Evolutionary conservation across 2,329 filamentous ascomycete genomes (phyloP).

Genomic region (Cladosporium sp.): DNA sequence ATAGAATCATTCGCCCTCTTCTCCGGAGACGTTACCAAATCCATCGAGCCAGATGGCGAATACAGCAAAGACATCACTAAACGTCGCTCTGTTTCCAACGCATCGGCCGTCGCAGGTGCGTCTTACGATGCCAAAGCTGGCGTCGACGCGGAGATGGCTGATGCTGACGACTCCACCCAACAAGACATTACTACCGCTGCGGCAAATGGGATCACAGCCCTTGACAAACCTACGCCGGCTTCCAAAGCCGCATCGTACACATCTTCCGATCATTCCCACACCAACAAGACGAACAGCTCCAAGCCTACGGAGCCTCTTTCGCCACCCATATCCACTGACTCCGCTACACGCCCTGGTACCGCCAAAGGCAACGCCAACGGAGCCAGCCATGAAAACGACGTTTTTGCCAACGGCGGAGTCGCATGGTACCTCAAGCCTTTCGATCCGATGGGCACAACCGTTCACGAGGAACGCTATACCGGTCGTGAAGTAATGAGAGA

Average conservation of each 20-base stretch:
- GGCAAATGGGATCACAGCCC: slow-evolving; percentile 4
- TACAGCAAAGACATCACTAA: slow-evolving; percentile 36
- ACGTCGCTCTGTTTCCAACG: slow-evolving; percentile 26
- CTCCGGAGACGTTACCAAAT: slow-evolving; percentile 38
- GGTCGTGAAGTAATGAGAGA: slow-evolving; percentile 65
- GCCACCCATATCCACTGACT: slow-evolving; percentile 35
- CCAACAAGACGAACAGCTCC: slow-evolving; percentile 16
- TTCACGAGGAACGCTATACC: slow-evolving; percentile 69
- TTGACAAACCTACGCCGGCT: slow-evolving; percentile 18
- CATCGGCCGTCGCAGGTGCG: slow-evolving; percentile 39
- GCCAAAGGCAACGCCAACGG: slow-evolving; percentile 14
- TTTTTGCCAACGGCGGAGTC: slow-evolving; percentile 64
- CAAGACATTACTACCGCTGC: slow-evolving; percentile 18
- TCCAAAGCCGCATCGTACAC: slow-evolving; percentile 22
- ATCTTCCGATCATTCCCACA: slow-evolving; percentile 17
- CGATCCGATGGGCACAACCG: slow-evolving; percentile 72
- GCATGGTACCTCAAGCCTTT: slow-evolving; percentile 85
- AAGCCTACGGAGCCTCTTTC: slow-evolving; percentile 31
- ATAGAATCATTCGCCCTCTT: slow-evolving; percentile 64
- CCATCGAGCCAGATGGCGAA: slow-evolving; percentile 48
- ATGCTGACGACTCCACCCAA: slow-evolving; percentile 29
- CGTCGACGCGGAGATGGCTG: slow-evolving; percentile 26
- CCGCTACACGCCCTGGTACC: slow-evolving; percentile 36
- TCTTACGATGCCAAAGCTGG: slow-evolving; percentile 22
- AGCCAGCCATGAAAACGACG: slow-evolving; percentile 34